Evolutionary conservation across 2,329 filamentous ascomycete species (phyloP), one percentile per base, ranked within the genome.

Genomic region (Chalara sp.): DNA sequence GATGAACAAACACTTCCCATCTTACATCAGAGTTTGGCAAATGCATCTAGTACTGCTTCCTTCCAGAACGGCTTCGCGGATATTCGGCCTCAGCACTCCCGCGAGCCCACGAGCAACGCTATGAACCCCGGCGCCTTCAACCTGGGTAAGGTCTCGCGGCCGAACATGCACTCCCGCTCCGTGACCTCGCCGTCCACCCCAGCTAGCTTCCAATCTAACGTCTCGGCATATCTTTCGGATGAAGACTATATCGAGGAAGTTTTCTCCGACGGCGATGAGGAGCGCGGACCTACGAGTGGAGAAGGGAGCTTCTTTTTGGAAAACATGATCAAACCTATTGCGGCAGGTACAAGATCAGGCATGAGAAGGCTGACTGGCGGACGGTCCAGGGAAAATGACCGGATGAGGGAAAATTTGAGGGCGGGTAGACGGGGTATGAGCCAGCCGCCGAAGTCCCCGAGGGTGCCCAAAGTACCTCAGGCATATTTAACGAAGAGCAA

Each of bases 1-100:
- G 91, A 96, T 61, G 89, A 96, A 66, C 89, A 95, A 64, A 95
- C 93, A 6, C 76, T 93, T 8, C 92, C 92, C 0, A 95, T 96
- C 47, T 72, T 96, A 5, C 87, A 93, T 60, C 88, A 93, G 63
- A 93, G 89, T 0, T 75, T 87, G 29, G 80, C 76, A 28, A 63
- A 78, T 8, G 92, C 83, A 56, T 84, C 86, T 37, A 87, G 81
- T 47, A 80, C 83, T 1, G 79, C 80, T 0, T 87, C 85, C 0
- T 93, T 97, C 67, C 89, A 96, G 60, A 95, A 91, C 61, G 89
- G 89, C 5, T 92, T 96, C 60, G 80, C 84, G 1, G 92, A 96
- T 62, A 76, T 74, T 44, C 75, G 79, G 31, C 72, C 41, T 8
- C 70, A 70, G 44, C 76, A 78, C 65, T 77, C 78, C 10, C 81